A percentile compares a stretch with the other conserved stretches of the same genome.
Evolutionary conservation across 495 filamentous ascomycete species (phyloP).

Genomic region (Penicillium psychrofluorescens): DNA sequence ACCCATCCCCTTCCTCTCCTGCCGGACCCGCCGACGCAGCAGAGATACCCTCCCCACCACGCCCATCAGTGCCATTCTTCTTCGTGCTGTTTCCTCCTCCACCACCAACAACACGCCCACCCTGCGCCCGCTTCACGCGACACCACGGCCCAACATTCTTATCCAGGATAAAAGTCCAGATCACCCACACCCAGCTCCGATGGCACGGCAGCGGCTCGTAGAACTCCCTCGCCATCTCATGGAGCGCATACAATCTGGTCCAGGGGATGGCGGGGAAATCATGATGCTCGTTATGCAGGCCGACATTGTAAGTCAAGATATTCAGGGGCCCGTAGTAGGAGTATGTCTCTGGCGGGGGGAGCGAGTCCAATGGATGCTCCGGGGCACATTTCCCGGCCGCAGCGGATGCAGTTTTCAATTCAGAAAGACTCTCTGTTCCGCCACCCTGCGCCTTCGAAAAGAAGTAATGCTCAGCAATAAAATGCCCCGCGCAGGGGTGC

Average conservation of each 20-base stretch:
- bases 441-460: constrained; percentile 61
- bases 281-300: constrained; percentile 96
- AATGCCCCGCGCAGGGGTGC: constrained; percentile 94
- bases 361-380: constrained; percentile 30
- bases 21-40: constrained; percentile 30
- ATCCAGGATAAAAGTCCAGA: constrained; percentile 93
- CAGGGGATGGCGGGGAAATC: constrained; percentile 97
- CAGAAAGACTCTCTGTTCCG: constrained; percentile 48
- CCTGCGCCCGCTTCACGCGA: constrained; percentile 84
- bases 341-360: constrained; percentile 85
- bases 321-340: constrained; percentile 95
- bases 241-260: constrained; percentile 70
- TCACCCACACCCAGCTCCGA: constrained; percentile 82
- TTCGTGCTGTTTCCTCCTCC: constrained; percentile 19
- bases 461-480: constrained; percentile 99
- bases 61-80: constrained; percentile 20
- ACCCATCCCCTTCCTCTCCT: constrained; percentile 34
- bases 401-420: constrained; percentile 19
- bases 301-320: constrained; percentile 91
- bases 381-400: constrained; percentile 8
- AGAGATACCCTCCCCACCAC: constrained; percentile 36
- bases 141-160: constrained; percentile 81
- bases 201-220: constrained; percentile 84
- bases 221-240: constrained; percentile 82
- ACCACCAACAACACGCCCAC: constrained; percentile 60